Evolutionary conservation across 176 grass and related monocot species (phyloP).

Genomic region (Cenchrus americanus): DNA sequence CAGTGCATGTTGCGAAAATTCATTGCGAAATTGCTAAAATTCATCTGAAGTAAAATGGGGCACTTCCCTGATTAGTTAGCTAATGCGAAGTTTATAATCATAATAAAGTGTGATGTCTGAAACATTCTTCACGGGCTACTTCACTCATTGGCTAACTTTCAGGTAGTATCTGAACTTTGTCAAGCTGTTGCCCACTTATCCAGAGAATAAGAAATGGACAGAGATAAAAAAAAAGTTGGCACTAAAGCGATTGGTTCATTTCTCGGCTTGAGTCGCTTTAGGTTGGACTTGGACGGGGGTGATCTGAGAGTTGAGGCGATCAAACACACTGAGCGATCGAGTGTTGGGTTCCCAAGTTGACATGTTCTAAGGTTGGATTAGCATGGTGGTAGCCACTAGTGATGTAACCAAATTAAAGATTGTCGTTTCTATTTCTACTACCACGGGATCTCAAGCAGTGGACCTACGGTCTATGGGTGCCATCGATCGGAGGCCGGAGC

Average conservation of each 20-base stretch:
- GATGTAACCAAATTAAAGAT: background rate
- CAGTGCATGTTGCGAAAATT: background rate
- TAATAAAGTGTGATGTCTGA: background rate
- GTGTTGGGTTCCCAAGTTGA: constrained; percentile 1
- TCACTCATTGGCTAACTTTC: constrained; percentile 26
- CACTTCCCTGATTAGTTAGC: background rate
- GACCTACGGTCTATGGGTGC: too few relatives aligned
- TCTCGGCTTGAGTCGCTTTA: background rate
- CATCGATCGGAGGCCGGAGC: constrained; percentile 14
- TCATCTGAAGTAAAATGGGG: background rate
- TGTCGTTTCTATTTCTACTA: background rate
- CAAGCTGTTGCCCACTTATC: constrained; percentile 33
- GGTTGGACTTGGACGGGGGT: background rate
- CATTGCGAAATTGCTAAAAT: background rate
- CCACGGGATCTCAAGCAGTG: too few relatives aligned
- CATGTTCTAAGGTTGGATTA: background rate
- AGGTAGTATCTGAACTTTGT: constrained; percentile 37
- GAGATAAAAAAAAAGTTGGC: background rate
- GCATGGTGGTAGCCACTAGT: background rate
- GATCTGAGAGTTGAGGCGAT: background rate
- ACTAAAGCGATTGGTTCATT: background rate
- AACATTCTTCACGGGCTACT: background rate
- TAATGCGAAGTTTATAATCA: background rate
- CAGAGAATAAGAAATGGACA: background rate
- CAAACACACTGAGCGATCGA: background rate